Conservation (phyloP, 768 basidiomycete species). For the Dentipellis fragilis region DNA sequence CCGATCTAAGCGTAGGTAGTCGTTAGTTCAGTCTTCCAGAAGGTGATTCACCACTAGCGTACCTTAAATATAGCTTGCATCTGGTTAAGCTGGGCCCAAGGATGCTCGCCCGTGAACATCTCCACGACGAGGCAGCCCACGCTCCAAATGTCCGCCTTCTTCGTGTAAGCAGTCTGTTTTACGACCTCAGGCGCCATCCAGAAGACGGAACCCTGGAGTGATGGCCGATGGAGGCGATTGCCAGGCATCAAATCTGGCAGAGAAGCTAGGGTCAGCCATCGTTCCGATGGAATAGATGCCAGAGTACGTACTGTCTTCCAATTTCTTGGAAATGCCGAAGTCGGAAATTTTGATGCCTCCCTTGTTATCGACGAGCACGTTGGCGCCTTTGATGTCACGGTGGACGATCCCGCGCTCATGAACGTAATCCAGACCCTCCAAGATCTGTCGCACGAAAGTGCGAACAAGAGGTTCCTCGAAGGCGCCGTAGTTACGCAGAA, state of each 20-base stretch:
- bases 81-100: constrained; percentile 91
- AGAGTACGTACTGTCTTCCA: constrained; percentile 76
- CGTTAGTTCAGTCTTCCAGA: background rate
- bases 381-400: constrained; percentile 97
- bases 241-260: constrained; percentile 35
- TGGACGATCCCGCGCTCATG: constrained; percentile 94
- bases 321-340: constrained; percentile 95
- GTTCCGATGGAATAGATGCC: no score
- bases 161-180: constrained; percentile 86
- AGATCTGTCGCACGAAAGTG: constrained; percentile 88
- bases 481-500: constrained; percentile 85
- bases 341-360: constrained; percentile 97
- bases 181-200: constrained; percentile 99
- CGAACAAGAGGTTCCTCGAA: constrained; percentile 89
- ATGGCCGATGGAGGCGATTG: constrained; percentile 77
- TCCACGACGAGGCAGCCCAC: constrained; percentile 92
- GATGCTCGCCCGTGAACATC: constrained; percentile 94
- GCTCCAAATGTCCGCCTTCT: constrained; percentile 94
- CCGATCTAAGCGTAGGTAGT: constrained; percentile 57
- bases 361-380: constrained; percentile 97
- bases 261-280: background rate
- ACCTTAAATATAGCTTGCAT: constrained; percentile 99
- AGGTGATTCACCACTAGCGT: constrained; percentile 3
- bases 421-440: constrained; percentile 81
- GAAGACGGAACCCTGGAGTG: constrained; percentile 94